Evolutionary conservation across 441 rosid species (phyloP), one percentile per base, ranked within the genome.

Genomic region (Manihot esculenta): DNA sequence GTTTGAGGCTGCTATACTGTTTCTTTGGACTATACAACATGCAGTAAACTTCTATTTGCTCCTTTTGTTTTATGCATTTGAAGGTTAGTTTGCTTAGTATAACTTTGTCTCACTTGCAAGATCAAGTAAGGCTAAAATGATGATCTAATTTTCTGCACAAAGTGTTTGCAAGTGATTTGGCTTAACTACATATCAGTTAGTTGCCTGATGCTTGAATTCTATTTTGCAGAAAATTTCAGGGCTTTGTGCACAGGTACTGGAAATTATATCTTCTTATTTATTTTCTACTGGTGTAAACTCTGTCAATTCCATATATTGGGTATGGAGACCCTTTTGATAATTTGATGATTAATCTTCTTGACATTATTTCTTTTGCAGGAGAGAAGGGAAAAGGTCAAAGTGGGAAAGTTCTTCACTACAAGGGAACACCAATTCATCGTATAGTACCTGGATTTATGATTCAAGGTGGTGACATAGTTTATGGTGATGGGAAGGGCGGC

Each of bases 401-500:
- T 38, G 93, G 94, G 55, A 94, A 89, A 78, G 74, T 69, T 71
- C 89, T 92, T 57, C 88, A 79, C 66, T 92, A 88, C 30, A 94
- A 89, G 75, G 94, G 97, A 79, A 94, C 82, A 47, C 96, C 88
- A 18, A 80, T 94, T 80, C 99, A 94, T 80, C 96, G 99, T 9
- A 90, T 94, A 80, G 66, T 94, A 84, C 87, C 99, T 58, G 99
- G 99, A 53, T 92, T 94, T 60, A 83, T 94, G 75, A 83, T 90
- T 77, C 99, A 94, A 86, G 99, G 99, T 47, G 99, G 99, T 64
- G 97, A 92, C 74, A 77, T 94, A 17, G 80, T 85, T 72, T 59
- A 23, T 50, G 83, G 92, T 62, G 93, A 90, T 80, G 97, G 97
- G 41, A 89, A 70, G 82, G 96, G 97, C 62, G 80, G 73, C 6